Conservation (phyloP, 345 rosid species). For the Anacardium occidentale region DNA sequence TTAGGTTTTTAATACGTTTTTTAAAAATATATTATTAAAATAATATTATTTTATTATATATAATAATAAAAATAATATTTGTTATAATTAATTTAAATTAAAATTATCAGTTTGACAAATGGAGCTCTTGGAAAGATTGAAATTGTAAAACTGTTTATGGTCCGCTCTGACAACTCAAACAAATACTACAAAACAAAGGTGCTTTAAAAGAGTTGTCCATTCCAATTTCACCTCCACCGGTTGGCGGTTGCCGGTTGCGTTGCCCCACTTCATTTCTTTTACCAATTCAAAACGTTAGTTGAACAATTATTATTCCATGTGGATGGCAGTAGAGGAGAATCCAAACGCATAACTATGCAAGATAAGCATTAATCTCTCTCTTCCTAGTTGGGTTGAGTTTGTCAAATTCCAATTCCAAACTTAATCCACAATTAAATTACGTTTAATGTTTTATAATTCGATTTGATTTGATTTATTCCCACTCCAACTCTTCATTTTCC, state of each 20-base stretch:
- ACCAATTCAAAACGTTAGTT: slow-evolving; percentile 11
- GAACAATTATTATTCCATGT: background rate
- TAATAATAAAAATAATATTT: too few relatives aligned
- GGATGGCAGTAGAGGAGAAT: background rate
- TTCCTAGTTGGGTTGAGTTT: background rate
- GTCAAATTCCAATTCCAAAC: background rate
- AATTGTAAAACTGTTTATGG: too few relatives aligned
- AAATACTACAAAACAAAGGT: too few relatives aligned
- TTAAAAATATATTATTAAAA: too few relatives aligned
- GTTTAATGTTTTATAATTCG: background rate
- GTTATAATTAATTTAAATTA: too few relatives aligned
- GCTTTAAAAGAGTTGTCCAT: background rate
- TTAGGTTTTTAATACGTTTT: too few relatives aligned
- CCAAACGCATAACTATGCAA: background rate
- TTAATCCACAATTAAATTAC: too few relatives aligned
- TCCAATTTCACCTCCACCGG: background rate
- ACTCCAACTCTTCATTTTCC: slow-evolving; percentile 7
- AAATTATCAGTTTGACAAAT: too few relatives aligned
- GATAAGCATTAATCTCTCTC: background rate
- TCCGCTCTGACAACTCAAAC: background rate
- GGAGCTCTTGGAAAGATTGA: too few relatives aligned
- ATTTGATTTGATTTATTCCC: background rate
- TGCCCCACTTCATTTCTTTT: background rate
- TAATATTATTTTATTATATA: too few relatives aligned
- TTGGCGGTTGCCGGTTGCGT: background rate